These are phyloP conservation scores for Calonectria pauciramosa DNA, from an alignment of 2,329 filamentous ascomycete species.

Conservation along the genomic window DNA sequence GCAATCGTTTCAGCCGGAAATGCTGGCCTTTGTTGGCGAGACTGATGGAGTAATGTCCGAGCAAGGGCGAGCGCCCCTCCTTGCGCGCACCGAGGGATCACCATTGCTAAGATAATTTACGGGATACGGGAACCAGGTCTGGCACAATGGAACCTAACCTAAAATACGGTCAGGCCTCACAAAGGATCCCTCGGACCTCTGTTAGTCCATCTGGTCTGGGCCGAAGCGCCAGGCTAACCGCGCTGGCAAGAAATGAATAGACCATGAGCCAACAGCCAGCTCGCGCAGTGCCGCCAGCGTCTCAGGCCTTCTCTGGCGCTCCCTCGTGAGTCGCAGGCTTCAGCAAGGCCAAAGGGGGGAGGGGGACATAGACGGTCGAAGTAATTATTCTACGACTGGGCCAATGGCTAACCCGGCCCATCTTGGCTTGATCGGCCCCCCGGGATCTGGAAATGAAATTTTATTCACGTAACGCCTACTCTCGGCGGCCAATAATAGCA, in stretches of 20 bases:
- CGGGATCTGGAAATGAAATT: conserved; percentile 6
- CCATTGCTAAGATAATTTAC: neutral
- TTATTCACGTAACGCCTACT: conserved; percentile 18
- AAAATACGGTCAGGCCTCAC: neutral
- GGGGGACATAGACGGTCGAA: neutral
- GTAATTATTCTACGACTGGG: neutral
- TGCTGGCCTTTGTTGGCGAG: neutral
- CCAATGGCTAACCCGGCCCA: neutral
- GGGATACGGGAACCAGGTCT: neutral
- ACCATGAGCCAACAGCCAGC: neutral
- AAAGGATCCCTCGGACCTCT: neutral
- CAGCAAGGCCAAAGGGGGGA: neutral
- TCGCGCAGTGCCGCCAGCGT: neutral
- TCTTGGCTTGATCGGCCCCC: conserved; percentile 14
- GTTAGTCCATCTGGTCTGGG: neutral
- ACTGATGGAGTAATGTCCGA: conserved; percentile 17
- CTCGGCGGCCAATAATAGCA: conserved; percentile 9
- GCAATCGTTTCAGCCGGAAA: neutral
- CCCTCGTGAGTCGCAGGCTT: neutral
- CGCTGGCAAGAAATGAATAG: neutral
- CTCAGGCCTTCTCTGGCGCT: neutral
- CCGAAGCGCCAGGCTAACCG: neutral
- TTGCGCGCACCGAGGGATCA: neutral
- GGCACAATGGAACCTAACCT: neutral
- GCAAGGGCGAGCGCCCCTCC: neutral